phyloP scores from a whole-genome alignment of 768 basidiomycete species.

The Kwoniella sp. region DNA sequence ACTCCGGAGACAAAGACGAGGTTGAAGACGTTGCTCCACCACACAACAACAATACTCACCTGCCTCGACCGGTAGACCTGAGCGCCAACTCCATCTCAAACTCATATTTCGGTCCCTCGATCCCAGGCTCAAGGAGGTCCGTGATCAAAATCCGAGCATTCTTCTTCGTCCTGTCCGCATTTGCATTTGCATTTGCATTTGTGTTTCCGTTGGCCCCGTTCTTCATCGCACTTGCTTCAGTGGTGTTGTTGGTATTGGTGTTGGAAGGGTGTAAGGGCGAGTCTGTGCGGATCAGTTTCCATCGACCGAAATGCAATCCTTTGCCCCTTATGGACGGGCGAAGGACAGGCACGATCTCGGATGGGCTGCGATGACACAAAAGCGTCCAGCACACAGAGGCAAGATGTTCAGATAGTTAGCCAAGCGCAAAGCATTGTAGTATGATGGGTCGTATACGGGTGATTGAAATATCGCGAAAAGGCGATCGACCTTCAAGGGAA shows the following conservation, averaged over 20 bases:
- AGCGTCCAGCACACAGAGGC: background rate
- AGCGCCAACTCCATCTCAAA: constrained; percentile 56
- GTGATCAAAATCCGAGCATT: constrained; percentile 40
- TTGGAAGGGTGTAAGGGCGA: constrained; percentile 10
- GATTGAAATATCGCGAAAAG: too few species aligned
- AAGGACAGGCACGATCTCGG: constrained; percentile 71
- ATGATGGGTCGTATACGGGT: too few species aligned
- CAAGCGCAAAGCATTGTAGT: too few species aligned
- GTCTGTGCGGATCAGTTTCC: constrained; percentile 43
- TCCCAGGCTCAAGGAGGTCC: constrained; percentile 50
- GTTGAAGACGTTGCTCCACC: too few species aligned
- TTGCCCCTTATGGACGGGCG: constrained; percentile 73
- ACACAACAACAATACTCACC: constrained; percentile 65
- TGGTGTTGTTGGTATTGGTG: background rate
- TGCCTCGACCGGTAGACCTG: constrained; percentile 70
- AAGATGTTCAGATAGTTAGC: too few species aligned
- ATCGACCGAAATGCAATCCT: constrained; percentile 52
- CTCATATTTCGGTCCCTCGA: constrained; percentile 49
- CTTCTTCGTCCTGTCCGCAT: constrained; percentile 5
- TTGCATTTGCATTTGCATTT: background rate
- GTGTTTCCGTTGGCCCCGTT: background rate
- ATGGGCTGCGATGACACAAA: constrained; percentile 37
- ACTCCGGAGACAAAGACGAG: too few species aligned
- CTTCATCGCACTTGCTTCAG: background rate
- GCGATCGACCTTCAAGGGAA: too few species aligned